phyloP scores from a whole-genome alignment of 73 alveolate genomes.

The Paraurostyla sp. region DNA sequence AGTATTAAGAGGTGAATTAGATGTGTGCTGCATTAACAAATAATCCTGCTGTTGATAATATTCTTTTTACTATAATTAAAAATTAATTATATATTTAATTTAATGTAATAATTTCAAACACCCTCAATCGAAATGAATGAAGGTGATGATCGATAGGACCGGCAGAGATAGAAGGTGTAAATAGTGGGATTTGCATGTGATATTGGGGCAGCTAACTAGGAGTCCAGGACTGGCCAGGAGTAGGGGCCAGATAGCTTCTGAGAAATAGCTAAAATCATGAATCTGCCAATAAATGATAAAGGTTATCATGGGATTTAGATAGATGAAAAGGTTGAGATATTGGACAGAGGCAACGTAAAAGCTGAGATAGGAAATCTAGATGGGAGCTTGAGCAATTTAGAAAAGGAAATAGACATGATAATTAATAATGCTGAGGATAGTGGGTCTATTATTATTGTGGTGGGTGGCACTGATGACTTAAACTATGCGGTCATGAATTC shows the following conservation, averaged over 20 bases:
- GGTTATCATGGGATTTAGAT: background rate
- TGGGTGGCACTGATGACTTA: slow-evolving; percentile 48
- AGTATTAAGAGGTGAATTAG: slow-evolving; percentile 62
- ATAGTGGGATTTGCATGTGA: background rate
- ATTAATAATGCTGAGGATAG: background rate
- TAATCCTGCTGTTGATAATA: background rate
- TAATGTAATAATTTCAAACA: no score
- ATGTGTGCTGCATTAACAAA: slow-evolving; percentile 22
- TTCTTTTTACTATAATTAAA: background rate
- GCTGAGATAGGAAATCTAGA: background rate
- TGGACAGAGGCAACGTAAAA: slow-evolving; percentile 24
- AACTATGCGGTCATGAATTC: background rate
- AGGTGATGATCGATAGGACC: no score
- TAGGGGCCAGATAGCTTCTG: slow-evolving; percentile 17
- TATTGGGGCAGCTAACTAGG: slow-evolving; percentile 21
- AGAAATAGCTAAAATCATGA: background rate
- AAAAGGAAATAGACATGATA: background rate
- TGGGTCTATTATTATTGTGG: slow-evolving; percentile 32
- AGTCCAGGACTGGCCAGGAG: slow-evolving; percentile 21
- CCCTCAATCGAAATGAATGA: no score
- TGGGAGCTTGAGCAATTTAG: background rate
- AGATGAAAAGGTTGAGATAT: background rate
- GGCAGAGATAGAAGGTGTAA: background rate
- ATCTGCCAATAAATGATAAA: background rate
- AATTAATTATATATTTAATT: no score